phyloP scores from a whole-genome alignment of 805 yeast species.

The Tetrapisispora arboricola region DNA sequence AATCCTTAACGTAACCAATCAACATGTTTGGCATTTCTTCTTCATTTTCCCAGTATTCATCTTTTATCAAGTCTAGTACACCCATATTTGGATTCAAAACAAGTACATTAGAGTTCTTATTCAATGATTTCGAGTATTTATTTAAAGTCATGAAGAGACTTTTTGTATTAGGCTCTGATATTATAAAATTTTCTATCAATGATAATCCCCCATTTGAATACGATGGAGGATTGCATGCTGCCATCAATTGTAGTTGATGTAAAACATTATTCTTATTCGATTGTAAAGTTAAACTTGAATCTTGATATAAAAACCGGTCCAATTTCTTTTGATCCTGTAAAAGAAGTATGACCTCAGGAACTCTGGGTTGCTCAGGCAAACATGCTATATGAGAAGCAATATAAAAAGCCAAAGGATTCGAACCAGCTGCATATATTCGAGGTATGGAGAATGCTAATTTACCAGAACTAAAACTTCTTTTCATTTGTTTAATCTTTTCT shows the following conservation, averaged over 20 bases:
- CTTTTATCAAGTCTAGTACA: conserved; percentile 38
- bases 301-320: conserved; percentile 32
- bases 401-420: conserved; percentile 29
- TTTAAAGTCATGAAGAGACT: conserved; percentile 42
- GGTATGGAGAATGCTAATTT: too few species aligned
- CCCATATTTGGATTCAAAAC: conserved; percentile 72
- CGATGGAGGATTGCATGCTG: conserved; percentile 25
- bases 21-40: conserved; percentile 44
- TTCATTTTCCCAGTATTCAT: conserved; percentile 42
- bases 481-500: too few species aligned
- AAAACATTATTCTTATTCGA: conserved; percentile 13
- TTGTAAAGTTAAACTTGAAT: conserved; percentile 29
- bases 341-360: conserved; percentile 34
- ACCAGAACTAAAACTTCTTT: too few species aligned
- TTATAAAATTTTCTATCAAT: conserved; percentile 41
- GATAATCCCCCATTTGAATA: conserved; percentile 25
- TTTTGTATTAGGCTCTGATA: conserved; percentile 50
- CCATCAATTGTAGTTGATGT: conserved; percentile 20
- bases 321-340: conserved; percentile 35
- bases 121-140: conserved; percentile 36
- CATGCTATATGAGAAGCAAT: conserved; percentile 40
- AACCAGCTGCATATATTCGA: conserved; percentile 36
- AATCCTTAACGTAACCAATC: conserved; percentile 34
- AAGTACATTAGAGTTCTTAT: conserved; percentile 42
- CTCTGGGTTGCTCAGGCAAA: conserved; percentile 29